phyloP scores from a whole-genome alignment of 768 basidiomycete genomes.

The Myochromella boudieri region DNA sequence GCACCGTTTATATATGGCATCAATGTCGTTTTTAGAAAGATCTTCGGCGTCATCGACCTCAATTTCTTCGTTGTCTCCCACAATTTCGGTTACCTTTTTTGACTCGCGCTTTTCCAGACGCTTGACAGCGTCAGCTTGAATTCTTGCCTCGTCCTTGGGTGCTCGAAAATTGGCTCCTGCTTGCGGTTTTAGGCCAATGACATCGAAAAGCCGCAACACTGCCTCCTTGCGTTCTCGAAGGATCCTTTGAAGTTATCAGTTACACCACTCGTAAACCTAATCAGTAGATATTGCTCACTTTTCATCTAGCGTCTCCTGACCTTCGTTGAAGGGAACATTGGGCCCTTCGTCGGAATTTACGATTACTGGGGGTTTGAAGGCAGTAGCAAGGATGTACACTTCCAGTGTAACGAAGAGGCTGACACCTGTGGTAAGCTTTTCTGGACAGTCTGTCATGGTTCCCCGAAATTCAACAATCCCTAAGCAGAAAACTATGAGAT shows the following conservation, averaged over 20 bases:
- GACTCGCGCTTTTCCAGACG: conserved; percentile 35
- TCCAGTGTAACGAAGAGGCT: conserved; percentile 77
- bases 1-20: conserved; percentile 83
- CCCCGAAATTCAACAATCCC: conserved; percentile 68
- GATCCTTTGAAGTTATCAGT: conserved; percentile 26
- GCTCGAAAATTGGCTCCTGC: conserved; percentile 38
- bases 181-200: conserved; percentile 67
- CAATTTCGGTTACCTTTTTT: conserved; percentile 62
- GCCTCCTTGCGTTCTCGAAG: conserved; percentile 80
- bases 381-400: conserved; percentile 65
- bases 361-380: conserved; percentile 56
- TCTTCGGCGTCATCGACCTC: conserved; percentile 86
- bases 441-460: conserved; percentile 78
- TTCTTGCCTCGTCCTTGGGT: conserved; percentile 30
- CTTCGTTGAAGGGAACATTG: conserved; percentile 62
- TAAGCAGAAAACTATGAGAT: conserved; percentile 21
- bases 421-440: conserved; percentile 67
- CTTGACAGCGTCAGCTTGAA: conserved; percentile 41
- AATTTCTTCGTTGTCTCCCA: conserved; percentile 79
- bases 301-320: conserved; percentile 78
- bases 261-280: neutral
- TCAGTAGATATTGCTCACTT: conserved; percentile 31
- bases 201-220: conserved; percentile 70
- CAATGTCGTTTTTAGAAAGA: conserved; percentile 76
- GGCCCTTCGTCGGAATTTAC: conserved; percentile 30